A percentile compares a stretch with the other conserved stretches of the same genome.
Evolutionary conservation across 2,329 filamentous ascomycete species (phyloP).

Genomic region (Juglanconis sp.): DNA sequence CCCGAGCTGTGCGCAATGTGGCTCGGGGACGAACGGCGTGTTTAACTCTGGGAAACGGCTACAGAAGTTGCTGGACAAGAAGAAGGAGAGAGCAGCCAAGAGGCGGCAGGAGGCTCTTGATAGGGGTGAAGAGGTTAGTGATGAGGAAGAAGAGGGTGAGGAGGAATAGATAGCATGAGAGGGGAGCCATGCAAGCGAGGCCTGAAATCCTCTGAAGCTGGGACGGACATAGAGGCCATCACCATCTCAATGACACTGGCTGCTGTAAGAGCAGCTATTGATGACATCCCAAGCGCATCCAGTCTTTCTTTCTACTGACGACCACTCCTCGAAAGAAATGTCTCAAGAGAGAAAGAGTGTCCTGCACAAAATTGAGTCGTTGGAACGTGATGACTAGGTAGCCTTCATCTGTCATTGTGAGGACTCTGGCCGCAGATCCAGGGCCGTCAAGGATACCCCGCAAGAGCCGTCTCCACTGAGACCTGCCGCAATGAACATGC

Average conservation of each 20-base stretch:
- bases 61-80: conserved; percentile 74
- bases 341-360: no score
- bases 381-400: no score
- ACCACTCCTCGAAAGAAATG: no score
- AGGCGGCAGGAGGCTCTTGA: conserved; percentile 52
- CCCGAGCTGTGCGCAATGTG: conserved; percentile 82
- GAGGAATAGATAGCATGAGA: background rate
- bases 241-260: no score
- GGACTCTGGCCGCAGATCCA: no score
- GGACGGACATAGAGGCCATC: no score
- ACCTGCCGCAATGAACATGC: background rate
- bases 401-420: no score
- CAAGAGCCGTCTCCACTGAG: background rate
- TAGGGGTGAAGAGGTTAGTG: conserved; percentile 47
- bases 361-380: no score
- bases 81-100: conserved; percentile 59
- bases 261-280: no score
- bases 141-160: conserved; percentile 36
- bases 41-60: conserved; percentile 86
- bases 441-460: background rate
- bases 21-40: conserved; percentile 78
- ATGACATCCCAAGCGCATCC: no score
- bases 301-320: no score
- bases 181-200: background rate
- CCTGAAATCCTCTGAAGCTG: no score